Evolutionary conservation across 768 basidiomycete species (phyloP), one percentile per base, ranked within the genome.

Genomic region (Pleurotus pulmonarius): DNA sequence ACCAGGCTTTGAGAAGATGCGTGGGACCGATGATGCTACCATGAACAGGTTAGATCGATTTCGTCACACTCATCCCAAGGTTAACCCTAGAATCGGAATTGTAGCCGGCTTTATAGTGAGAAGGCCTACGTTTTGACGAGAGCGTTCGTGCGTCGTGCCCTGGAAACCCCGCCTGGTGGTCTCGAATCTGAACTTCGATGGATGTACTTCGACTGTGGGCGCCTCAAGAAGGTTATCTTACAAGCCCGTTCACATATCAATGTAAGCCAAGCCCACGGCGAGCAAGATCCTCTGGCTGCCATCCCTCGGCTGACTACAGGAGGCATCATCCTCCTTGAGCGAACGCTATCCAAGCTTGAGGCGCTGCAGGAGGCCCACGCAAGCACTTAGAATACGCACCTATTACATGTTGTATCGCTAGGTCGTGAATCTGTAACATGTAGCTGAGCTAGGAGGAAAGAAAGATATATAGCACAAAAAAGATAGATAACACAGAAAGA

Each of bases 111-210:
- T 11, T 96, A 97, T 74, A 94, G 80, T 68, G 94, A 97, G 72
- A 94, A 94, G 68, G 93, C 92, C 4, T 95, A 90, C 63, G 91
- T 95, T 39, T 78, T 96, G 40, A 93, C 94, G 9, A 81, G 94
- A 26, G 90, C 87, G 6, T 97, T 96, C 66, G 85, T 95, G 48
- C 86, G 88, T n/a, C 86, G 90, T 15, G 94, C 94, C 11, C 82
- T 95, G 25, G 90, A 92, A 71, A 75, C 87, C 24, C 91, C 92
- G 18, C 81, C 85, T 3, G 79, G 83, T 38, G 81, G 85, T 6
- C 72, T 97, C 24, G 87, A 88, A 58, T 61, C 73, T 3, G 94
- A 94, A 69, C 80, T 97, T 55, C 72, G 70, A 18, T 85, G 86
- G 79, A 71, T 93, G 57, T 97, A 94, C 69, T 77, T 83, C 69